phyloP scores from a whole-genome alignment of 495 filamentous ascomycete genomes.

The Margaritispora aquatica region DNA sequence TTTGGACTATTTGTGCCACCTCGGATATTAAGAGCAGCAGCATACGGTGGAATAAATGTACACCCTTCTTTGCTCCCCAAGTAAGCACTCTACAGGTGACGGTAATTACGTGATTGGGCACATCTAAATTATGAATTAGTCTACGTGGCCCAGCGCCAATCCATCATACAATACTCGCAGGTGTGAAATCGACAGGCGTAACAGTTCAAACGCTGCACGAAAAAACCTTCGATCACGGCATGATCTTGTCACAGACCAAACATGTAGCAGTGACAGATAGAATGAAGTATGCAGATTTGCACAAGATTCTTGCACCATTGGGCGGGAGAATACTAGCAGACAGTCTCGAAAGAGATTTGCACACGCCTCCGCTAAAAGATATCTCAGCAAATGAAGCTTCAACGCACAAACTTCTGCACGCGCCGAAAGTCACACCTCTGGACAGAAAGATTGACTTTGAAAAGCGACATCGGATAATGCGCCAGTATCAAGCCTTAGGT shows the following conservation, averaged over 20 bases:
- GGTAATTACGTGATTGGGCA: too few relatives aligned
- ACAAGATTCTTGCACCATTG: conserved; percentile 35
- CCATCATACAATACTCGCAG: conserved; percentile 54
- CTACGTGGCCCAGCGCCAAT: conserved; percentile 60
- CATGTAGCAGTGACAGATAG: conserved; percentile 31
- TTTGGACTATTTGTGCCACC: conserved; percentile 87
- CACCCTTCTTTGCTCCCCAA: conserved; percentile 92
- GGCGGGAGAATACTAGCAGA: conserved; percentile 58
- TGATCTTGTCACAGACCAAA: conserved; percentile 54
- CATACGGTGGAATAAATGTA: conserved; percentile 86
- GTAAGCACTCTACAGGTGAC: conserved; percentile 41
- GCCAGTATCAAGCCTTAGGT: conserved; percentile 13
- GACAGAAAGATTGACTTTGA: conserved; percentile 16
- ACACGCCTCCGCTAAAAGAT: conserved; percentile 52
- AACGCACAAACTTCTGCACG: background rate
- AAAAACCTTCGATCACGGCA: conserved; percentile 68
- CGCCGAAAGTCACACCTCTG: conserved; percentile 16
- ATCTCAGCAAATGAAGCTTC: conserved; percentile 6
- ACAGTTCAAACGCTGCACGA: conserved; percentile 81
- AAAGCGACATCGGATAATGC: background rate
- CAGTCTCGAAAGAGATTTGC: conserved; percentile 50
- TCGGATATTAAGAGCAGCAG: conserved; percentile 57
- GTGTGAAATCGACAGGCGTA: conserved; percentile 47
- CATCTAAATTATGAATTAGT: conserved; percentile 31
- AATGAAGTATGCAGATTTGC: conserved; percentile 28